These are phyloP conservation scores for Diaporthe citrichinensis DNA, from an alignment of 2,329 filamentous ascomycete species.

Conservation along the genomic window DNA sequence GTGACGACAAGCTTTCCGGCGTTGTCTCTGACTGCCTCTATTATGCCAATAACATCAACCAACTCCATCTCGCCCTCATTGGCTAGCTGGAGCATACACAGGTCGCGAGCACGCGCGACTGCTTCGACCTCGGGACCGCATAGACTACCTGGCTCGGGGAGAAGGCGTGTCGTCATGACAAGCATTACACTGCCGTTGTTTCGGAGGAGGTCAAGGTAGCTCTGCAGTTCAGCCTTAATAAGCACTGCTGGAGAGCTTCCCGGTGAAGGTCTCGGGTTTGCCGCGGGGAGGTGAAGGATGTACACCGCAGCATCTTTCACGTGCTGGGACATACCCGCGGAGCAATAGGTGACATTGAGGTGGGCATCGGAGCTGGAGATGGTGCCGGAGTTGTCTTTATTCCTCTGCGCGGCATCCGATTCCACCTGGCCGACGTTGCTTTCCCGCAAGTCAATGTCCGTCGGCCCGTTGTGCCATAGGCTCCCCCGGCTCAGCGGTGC, in stretches of 20 bases:
- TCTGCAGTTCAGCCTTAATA: constrained; percentile 46
- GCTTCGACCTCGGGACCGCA: constrained; percentile 44
- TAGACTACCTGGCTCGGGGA: constrained; percentile 45
- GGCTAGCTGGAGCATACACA: constrained; percentile 49
- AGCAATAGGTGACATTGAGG: neutral
- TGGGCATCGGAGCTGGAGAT: neutral
- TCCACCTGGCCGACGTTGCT: neutral
- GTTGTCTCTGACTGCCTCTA: constrained; percentile 47
- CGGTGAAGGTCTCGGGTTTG: constrained; percentile 5
- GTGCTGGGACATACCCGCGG: neutral
- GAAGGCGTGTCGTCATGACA: constrained; percentile 47
- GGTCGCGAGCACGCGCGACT: constrained; percentile 48
- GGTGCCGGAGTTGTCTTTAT: neutral
- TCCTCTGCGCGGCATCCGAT: neutral
- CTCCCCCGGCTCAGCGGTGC: neutral
- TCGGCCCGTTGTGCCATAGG: constrained; percentile 36
- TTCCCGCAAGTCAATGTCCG: neutral
- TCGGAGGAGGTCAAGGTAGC: constrained; percentile 51
- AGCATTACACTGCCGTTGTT: constrained; percentile 46
- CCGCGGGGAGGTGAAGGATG: constrained; percentile 47
- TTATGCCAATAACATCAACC: constrained; percentile 48
- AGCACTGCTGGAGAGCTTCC: constrained; percentile 41
- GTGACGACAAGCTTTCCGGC: constrained; percentile 45
- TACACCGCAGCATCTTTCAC: constrained; percentile 43
- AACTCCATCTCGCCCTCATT: constrained; percentile 49